These are phyloP conservation scores for Daldinia caldariorum DNA, from an alignment of 495 filamentous ascomycete species.

Conservation along the genomic window DNA sequence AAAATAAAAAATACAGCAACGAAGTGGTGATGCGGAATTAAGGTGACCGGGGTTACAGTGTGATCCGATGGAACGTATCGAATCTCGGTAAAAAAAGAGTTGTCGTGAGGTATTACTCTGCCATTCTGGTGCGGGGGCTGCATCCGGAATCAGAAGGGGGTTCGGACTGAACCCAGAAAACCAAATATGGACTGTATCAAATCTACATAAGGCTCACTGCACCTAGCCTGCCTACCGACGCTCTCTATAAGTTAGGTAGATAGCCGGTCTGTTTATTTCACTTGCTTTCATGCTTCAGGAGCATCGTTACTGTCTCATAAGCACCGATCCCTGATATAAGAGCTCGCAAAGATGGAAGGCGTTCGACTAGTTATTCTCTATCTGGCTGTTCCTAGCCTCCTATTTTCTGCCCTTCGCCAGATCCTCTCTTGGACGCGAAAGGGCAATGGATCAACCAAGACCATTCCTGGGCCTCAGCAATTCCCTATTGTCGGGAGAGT, in stretches of 20 bases:
- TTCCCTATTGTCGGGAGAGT: constrained; percentile 62
- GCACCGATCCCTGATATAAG: not conserved
- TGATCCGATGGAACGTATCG: constrained; percentile 10
- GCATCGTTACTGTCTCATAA: not conserved
- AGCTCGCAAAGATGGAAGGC: constrained; percentile 42
- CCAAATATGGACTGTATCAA: not conserved
- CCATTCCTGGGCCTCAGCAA: constrained; percentile 57
- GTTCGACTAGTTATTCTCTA: constrained; percentile 53
- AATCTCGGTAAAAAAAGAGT: not conserved
- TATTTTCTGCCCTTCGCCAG: constrained; percentile 55
- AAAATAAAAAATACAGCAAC: not conserved
- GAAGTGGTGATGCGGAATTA: not conserved
- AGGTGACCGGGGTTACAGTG: not conserved
- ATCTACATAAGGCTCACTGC: not conserved
- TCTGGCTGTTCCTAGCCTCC: constrained; percentile 55
- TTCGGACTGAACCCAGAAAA: not conserved
- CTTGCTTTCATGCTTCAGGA: not conserved
- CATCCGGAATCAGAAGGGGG: not conserved
- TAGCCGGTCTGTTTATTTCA: not conserved
- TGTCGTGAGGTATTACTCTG: constrained; percentile 1
- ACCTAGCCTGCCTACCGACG: not conserved
- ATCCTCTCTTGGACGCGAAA: constrained; percentile 52
- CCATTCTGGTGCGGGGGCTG: not conserved
- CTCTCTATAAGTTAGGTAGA: not conserved
- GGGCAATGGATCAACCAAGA: constrained; percentile 25